Evolutionary conservation across 2,329 filamentous ascomycete species (phyloP).

Genomic region (Stachybotrys elegans): DNA sequence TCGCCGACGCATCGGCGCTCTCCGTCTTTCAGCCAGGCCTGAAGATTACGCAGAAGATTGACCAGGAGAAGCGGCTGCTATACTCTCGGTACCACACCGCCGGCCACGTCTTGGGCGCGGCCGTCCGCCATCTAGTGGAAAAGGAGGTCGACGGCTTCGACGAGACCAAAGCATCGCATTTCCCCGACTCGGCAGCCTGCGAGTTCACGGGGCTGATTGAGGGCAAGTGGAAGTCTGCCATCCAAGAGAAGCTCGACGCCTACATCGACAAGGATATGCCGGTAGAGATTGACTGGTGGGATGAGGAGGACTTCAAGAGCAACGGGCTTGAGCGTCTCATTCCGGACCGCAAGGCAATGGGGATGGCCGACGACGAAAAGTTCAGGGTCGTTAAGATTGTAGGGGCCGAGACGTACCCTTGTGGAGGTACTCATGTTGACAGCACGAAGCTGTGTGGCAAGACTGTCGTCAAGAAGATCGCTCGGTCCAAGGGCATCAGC

Average conservation of each 20-base stretch:
- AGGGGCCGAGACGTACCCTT: constrained; percentile 66
- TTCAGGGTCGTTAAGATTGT: constrained; percentile 65
- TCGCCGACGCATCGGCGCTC: constrained; percentile 23
- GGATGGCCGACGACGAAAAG: constrained; percentile 35
- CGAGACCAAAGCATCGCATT: constrained; percentile 69
- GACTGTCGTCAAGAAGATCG: constrained; percentile 63
- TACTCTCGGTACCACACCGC: constrained; percentile 69
- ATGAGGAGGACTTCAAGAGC: constrained; percentile 53
- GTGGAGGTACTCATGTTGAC: constrained; percentile 69
- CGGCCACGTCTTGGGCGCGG: constrained; percentile 65
- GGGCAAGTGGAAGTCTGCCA: constrained; percentile 53
- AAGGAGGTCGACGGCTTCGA: constrained; percentile 48
- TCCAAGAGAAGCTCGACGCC: constrained; percentile 58
- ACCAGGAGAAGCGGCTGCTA: constrained; percentile 53
- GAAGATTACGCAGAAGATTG: constrained; percentile 50
- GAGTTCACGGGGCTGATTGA: constrained; percentile 66
- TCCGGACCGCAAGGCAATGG: constrained; percentile 38
- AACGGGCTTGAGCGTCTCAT: constrained; percentile 51
- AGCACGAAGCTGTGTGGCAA: constrained; percentile 53
- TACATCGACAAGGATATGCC: constrained; percentile 51
- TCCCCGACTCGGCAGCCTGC: constrained; percentile 60
- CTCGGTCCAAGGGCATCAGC: constrained; percentile 57
- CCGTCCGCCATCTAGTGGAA: constrained; percentile 55
- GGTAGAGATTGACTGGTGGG: constrained; percentile 61
- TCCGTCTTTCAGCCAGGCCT: constrained; percentile 34